Evolutionary conservation across 2,329 filamentous ascomycete genomes (phyloP).

Genomic region (Verticillium dahliae): DNA sequence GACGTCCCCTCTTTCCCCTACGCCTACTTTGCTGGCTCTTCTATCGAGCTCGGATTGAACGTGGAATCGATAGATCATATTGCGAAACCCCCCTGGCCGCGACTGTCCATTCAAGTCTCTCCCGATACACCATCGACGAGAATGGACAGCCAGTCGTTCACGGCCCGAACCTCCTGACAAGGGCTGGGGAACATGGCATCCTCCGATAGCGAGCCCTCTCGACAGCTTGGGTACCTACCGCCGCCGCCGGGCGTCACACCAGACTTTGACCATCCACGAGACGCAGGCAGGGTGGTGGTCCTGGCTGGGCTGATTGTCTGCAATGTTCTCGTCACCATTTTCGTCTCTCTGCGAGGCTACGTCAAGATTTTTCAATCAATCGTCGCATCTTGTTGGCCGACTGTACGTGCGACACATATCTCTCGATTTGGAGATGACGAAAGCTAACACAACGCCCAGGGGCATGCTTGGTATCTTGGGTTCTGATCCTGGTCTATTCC

Average conservation of each 20-base stretch:
- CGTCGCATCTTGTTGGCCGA: neutral
- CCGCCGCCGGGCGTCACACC: conserved; percentile 9
- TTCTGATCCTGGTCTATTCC: neutral
- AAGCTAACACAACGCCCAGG: conserved; percentile 1
- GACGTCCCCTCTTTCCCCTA: neutral
- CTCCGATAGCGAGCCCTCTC: neutral
- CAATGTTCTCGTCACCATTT: too few species aligned
- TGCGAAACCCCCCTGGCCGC: neutral
- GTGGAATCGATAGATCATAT: neutral
- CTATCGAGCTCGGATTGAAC: neutral
- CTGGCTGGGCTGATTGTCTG: neutral
- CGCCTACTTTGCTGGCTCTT: neutral
- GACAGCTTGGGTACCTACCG: neutral
- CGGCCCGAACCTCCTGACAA: neutral
- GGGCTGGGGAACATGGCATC: neutral
- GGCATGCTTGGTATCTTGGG: conserved; percentile 8
- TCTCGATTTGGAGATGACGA: too few species aligned
- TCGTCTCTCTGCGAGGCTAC: conserved; percentile 3
- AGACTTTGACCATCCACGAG: conserved; percentile 8
- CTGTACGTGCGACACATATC: neutral
- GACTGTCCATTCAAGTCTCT: neutral
- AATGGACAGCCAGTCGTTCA: neutral
- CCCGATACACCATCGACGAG: neutral
- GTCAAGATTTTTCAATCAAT: conserved; percentile 6
- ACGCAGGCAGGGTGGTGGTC: conserved; percentile 4